Evolutionary conservation across 2,329 filamentous ascomycete species (phyloP).

Genomic region (Paraconiothyrium brasiliense): DNA sequence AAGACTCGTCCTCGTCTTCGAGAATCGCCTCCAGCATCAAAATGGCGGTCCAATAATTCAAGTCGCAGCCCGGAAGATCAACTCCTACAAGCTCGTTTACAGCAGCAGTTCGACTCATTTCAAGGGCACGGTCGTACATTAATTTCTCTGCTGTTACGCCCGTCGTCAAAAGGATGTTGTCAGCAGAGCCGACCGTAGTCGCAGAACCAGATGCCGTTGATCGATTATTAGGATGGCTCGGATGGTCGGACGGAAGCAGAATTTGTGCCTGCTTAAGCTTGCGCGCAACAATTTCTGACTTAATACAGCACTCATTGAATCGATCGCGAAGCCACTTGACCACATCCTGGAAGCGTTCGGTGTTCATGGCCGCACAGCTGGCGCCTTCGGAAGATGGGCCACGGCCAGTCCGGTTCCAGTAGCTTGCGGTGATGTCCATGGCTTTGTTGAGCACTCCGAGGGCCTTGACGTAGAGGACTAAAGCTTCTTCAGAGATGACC

Average conservation of each 20-base stretch:
- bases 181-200: constrained; percentile 70
- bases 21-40: constrained; percentile 94
- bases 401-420: constrained; percentile 85
- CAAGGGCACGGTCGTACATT: constrained; percentile 96
- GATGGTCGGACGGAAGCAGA: constrained; percentile 83
- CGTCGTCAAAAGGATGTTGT: constrained; percentile 83
- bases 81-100: constrained; percentile 96
- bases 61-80: constrained; percentile 85
- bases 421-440: constrained; percentile 92
- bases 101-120: constrained; percentile 94
- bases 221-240: constrained; percentile 84
- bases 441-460: constrained; percentile 88
- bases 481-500: constrained; percentile 87
- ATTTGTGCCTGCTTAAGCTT: constrained; percentile 88
- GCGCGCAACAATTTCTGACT: constrained; percentile 91
- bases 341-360: constrained; percentile 84
- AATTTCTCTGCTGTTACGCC: constrained; percentile 95
- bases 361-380: constrained; percentile 54
- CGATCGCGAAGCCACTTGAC: constrained; percentile 94
- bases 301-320: constrained; percentile 97
- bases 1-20: constrained; percentile 75
- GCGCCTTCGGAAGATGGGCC: constrained; percentile 61
- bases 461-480: constrained; percentile 96
- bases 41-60: constrained; percentile 92
- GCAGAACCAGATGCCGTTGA: constrained; percentile 66